Percentiles rank a stretch among this genome's conserved stretches.
Conservation (phyloP, 768 basidiomycete genomes). For the Clathrus columnatus region DNA sequence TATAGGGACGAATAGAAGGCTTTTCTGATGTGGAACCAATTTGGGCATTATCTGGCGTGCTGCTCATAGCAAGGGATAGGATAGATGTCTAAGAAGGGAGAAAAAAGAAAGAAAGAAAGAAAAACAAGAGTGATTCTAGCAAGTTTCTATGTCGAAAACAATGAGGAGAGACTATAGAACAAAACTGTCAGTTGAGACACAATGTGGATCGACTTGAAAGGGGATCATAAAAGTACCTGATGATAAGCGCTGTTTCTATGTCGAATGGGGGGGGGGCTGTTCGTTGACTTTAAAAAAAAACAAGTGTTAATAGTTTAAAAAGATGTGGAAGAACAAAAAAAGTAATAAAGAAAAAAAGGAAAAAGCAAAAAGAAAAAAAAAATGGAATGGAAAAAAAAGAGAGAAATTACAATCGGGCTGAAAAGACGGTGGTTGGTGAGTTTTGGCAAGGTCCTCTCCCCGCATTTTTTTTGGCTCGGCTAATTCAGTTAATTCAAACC, state of each 20-base stretch:
- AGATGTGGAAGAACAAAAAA: neutral
- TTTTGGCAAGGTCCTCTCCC: conserved; percentile 3
- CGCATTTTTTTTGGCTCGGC: conserved; percentile 5
- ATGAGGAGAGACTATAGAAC: too few relatives aligned
- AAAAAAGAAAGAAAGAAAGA: neutral
- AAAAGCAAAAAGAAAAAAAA: neutral
- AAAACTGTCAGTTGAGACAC: neutral
- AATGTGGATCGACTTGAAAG: neutral
- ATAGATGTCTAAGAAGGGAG: neutral
- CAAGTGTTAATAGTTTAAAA: neutral
- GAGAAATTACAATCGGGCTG: neutral
- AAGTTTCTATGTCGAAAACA: too few relatives aligned
- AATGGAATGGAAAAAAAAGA: neutral
- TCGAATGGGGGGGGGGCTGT: too few relatives aligned
- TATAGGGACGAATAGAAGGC: conserved; percentile 70
- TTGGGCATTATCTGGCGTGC: neutral
- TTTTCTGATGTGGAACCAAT: conserved; percentile 28
- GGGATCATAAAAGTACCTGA: neutral
- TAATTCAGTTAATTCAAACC: conserved; percentile 5
- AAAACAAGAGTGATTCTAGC: too few relatives aligned
- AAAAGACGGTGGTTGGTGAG: neutral
- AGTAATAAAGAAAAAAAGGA: neutral
- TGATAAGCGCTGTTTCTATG: conserved; percentile 3
- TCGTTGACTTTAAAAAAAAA: neutral
- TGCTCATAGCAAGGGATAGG: neutral